Evolutionary conservation across 192 early-diverging fungal genomes (phyloP), one percentile per base, ranked within the genome.

Genomic region (Coemansia sp.): DNA sequence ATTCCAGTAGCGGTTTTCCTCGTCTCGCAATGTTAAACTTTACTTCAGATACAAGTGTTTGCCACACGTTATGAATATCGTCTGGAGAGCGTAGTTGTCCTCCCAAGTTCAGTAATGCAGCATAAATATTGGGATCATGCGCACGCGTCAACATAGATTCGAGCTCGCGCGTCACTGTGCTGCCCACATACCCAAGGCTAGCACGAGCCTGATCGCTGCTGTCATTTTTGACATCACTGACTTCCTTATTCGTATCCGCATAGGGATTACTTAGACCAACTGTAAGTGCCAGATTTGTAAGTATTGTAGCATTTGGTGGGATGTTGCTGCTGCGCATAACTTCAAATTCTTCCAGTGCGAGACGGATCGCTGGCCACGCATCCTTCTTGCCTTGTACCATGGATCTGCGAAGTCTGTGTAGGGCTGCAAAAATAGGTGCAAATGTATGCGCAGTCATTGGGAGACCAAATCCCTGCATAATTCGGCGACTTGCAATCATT

Each of bases 211-310:
- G 39, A 14, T 46, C 9, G 14, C 39, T 46, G 11, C 39, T 20
- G 10, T 42, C 54, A n/a, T 64, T 36, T 11, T 24, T 31, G 29
- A 36, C n/a, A 25, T 19, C 19, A 6, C 11, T 14, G 14, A 20
- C 53, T 6, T 7, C 63, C 19, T 24, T 33, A 22, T 21, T 25
- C 9, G 24, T 7, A 11, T 56, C 36, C 8, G 62, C 55, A 50
- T 59, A 65, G 11, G 54, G 52, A 22, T 75, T 67, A 58, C 51
- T 59, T 30, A 74, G 62, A n/a, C 68, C 78, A 2, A 74, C 55
- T n/a, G 66, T 80, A 64, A 80, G 50, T 10, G 74, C 42, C 4
- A 80, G 21, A 27, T 71, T 80, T 17, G 78, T 80, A 24, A 80
- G 64, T 9, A 80, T 70, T 3, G 52, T 63, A 7, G 64, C 61